Conservation (phyloP, 441 rosid genomes). For the Omphalea diandra region DNA sequence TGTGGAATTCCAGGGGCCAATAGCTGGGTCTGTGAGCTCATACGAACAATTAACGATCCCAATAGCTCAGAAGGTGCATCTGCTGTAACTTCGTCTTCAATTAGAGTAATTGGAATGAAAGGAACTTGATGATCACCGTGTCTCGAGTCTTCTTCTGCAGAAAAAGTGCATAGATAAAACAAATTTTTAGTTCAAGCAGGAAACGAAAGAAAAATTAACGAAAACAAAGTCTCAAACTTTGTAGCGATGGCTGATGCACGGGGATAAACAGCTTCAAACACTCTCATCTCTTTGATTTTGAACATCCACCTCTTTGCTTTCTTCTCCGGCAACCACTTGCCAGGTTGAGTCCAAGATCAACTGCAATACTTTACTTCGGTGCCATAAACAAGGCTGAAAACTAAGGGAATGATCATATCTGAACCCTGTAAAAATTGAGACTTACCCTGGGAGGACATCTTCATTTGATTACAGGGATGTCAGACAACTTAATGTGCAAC, state of each 20-base stretch:
- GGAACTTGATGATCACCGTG: constrained; percentile 47
- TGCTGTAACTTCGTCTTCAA: constrained; percentile 78
- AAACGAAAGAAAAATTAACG: no score
- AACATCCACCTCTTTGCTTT: constrained; percentile 47
- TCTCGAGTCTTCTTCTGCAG: constrained; percentile 45
- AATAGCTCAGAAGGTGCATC: constrained; percentile 44
- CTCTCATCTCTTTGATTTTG: constrained; percentile 52
- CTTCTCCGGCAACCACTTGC: constrained; percentile 59
- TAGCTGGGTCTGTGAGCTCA: constrained; percentile 43
- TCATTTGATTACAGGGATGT: constrained; percentile 74
- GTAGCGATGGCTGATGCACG: constrained; percentile 53
- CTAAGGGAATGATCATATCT: not conserved
- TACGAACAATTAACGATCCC: constrained; percentile 32
- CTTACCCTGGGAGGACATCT: constrained; percentile 69
- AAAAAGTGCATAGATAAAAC: constrained; percentile 40
- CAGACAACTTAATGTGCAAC: constrained; percentile 57
- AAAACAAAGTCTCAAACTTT: constrained; percentile 29
- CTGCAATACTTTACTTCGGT: constrained; percentile 42
- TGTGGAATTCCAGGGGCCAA: constrained; percentile 35
- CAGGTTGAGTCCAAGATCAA: constrained; percentile 37
- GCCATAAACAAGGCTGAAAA: constrained; percentile 18
- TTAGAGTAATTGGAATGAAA: constrained; percentile 71
- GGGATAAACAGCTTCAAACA: constrained; percentile 67
- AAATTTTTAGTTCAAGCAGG: constrained; percentile 22
- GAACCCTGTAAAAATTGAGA: constrained; percentile 10